Conservation (phyloP, 2,329 filamentous ascomycete species). For the Cordyceps pruinosa region DNA sequence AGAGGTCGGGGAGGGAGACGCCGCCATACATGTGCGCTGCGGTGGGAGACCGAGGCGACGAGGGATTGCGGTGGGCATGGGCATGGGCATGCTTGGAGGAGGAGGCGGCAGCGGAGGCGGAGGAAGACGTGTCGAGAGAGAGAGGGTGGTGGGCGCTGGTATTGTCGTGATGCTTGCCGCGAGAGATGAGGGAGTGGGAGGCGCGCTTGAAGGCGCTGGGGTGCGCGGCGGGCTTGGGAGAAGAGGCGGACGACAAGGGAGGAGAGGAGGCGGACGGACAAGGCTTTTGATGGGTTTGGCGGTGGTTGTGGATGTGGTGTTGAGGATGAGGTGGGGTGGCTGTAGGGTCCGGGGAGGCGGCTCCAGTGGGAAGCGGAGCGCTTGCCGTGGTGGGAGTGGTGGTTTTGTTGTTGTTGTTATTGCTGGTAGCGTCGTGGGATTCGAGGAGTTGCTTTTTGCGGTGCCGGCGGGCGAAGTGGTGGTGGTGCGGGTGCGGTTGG, state of each 20-base stretch:
- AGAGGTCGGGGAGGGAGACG: conserved; percentile 35
- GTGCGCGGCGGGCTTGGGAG: conserved; percentile 3
- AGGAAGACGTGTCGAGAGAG: no score
- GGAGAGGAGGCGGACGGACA: conserved; percentile 3
- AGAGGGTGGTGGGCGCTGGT: background rate
- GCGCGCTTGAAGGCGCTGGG: conserved; percentile 12
- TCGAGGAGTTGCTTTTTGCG: background rate
- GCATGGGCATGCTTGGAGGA: conserved; percentile 5
- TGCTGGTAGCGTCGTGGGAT: background rate
- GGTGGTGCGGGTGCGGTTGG: background rate
- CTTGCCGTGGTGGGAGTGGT: background rate
- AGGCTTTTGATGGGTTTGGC: conserved; percentile 9
- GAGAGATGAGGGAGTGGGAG: conserved; percentile 11
- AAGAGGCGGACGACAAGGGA: conserved; percentile 5
- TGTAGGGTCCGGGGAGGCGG: background rate
- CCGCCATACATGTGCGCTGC: conserved; percentile 28
- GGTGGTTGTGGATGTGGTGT: background rate
- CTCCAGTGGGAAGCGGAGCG: background rate
- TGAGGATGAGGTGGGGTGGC: background rate
- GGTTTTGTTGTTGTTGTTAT: background rate
- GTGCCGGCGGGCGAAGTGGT: background rate
- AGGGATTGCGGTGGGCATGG: conserved; percentile 1
- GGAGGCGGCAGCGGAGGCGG: background rate
- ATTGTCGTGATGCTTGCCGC: conserved; percentile 7
- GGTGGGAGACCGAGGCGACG: conserved; percentile 11